Conservation (phyloP, 2,329 filamentous ascomycete genomes). For the Ophiobolus disseminans region DNA sequence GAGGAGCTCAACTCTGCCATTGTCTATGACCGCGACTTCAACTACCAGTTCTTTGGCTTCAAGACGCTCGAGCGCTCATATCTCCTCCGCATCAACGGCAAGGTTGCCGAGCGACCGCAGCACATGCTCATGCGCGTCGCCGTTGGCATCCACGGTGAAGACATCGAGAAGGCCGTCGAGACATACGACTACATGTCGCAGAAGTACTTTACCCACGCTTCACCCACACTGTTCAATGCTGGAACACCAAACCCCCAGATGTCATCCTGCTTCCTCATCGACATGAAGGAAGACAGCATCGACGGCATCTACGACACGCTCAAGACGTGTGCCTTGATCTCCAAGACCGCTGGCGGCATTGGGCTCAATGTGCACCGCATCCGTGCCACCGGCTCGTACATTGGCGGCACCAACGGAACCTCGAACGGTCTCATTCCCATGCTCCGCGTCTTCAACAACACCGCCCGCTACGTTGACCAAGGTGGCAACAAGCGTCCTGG, state of each 20-base stretch:
- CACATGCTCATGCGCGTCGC: slow-evolving; percentile 99
- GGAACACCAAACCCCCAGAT: slow-evolving; percentile 94
- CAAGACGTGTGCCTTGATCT: slow-evolving; percentile 99
- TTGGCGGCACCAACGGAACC: slow-evolving; percentile 95
- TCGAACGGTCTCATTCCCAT: slow-evolving; percentile 98
- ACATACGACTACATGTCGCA: slow-evolving; percentile 99
- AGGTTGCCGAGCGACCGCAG: slow-evolving; percentile 95
- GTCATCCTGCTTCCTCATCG: slow-evolving; percentile 97
- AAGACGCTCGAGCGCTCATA: slow-evolving; percentile 99
- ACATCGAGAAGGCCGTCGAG: slow-evolving; percentile 93
- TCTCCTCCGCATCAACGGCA: slow-evolving; percentile 91
- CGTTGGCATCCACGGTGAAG: slow-evolving; percentile 93
- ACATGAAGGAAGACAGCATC: slow-evolving; percentile 99
- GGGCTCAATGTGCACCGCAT: slow-evolving; percentile 97
- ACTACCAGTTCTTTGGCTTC: slow-evolving; percentile 99
- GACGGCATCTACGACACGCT: slow-evolving; percentile 99
- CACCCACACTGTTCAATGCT: slow-evolving; percentile 96
- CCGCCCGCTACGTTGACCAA: slow-evolving; percentile 96
- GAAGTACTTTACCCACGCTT: slow-evolving; percentile 98
- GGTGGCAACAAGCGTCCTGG: slow-evolving; percentile 99
- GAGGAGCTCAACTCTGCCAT: slow-evolving; percentile 98
- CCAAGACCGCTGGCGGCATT: slow-evolving; percentile 98
- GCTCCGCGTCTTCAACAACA: slow-evolving; percentile 99
- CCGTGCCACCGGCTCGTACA: slow-evolving; percentile 96
- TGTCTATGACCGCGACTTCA: slow-evolving; percentile 99